Evolutionary conservation across 2,329 filamentous ascomycete species (phyloP), one percentile per base, ranked within the genome.

Genomic region (Dothistroma septosporum): DNA sequence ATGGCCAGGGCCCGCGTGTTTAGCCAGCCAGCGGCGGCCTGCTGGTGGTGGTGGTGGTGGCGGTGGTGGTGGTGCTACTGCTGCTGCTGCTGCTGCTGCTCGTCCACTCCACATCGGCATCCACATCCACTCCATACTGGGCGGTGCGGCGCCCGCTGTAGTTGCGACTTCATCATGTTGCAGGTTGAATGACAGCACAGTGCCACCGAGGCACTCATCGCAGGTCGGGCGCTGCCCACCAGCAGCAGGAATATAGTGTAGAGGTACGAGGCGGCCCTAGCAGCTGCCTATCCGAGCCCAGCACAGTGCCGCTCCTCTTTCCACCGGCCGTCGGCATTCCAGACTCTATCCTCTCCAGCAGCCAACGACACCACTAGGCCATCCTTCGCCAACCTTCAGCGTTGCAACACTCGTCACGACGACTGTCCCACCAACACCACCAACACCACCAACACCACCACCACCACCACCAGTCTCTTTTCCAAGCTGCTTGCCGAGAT

Each of bases 331-430:
- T 7, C 32, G 32, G 32, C 32, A 35, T 35, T 35, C 7, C 32
- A 35, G 32, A 35, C 7, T 35, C 32, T 37, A 37, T 37, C 6
- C 2, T 44, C 37, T 14, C 10, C 44, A 48, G 22, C 44, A 14
- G n/a, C 22, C 44, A n/a, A 28, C 47, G 28, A 50, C 47, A 31
- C 47, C 47, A n/a, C 47, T 50, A 50, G 31, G 31, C 24, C 50
- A 53, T 53, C 57, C 49, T 58, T 53, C 48, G 48, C 49, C 57
- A 53, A 58, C 35, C 46, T 58, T 58, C 31, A 52, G 46, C 55
- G 35, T 46, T 47, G 21, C 55, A 49, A 46, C n/a, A 8, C 21
- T 16, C 3, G 24, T 5, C n/a, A n/a, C n/a, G n/a, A n/a, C n/a
- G n/a, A n/a, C n/a, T n/a, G n/a, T n/a, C n/a, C n/a, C n/a, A n/a